These are phyloP conservation scores for Ophiobolus disseminans DNA, from an alignment of 2,329 filamentous ascomycete species.

Conservation along the genomic window DNA sequence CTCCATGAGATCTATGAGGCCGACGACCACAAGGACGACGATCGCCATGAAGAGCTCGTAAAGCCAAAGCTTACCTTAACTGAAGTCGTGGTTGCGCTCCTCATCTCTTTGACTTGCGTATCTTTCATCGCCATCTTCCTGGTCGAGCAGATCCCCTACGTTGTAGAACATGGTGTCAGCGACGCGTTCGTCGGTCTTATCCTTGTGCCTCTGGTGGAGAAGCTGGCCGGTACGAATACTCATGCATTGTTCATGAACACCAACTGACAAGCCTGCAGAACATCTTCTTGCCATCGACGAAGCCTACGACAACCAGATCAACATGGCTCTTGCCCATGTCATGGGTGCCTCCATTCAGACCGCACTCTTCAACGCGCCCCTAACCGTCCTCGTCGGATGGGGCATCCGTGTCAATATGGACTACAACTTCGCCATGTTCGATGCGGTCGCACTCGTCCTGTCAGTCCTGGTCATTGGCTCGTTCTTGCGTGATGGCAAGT, in stretches of 20 bases:
- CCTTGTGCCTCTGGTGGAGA: constrained; percentile 81
- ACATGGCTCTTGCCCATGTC: constrained; percentile 84
- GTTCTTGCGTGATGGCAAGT: constrained; percentile 86
- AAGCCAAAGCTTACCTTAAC: constrained; percentile 77
- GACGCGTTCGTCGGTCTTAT: constrained; percentile 72
- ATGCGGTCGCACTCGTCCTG: constrained; percentile 80
- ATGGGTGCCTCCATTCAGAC: constrained; percentile 89
- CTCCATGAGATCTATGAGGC: constrained; percentile 75
- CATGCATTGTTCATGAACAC: neutral
- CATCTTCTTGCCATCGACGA: constrained; percentile 85
- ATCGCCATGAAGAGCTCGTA: constrained; percentile 64
- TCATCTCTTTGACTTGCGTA: constrained; percentile 71
- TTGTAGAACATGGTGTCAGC: constrained; percentile 60
- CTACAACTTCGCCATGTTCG: constrained; percentile 86
- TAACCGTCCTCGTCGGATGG: constrained; percentile 86
- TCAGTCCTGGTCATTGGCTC: constrained; percentile 86
- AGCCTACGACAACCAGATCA: constrained; percentile 83
- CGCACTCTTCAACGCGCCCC: constrained; percentile 83
- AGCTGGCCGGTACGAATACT: constrained; percentile 64
- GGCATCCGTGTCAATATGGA: constrained; percentile 71
- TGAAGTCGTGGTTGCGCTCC: constrained; percentile 72
- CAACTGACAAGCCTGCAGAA: constrained; percentile 54
- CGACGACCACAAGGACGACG: constrained; percentile 72
- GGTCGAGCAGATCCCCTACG: constrained; percentile 73
- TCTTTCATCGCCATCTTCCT: constrained; percentile 76